Conservation (phyloP, 108 stramenopile species). For the Nitzschia inconspicua region DNA sequence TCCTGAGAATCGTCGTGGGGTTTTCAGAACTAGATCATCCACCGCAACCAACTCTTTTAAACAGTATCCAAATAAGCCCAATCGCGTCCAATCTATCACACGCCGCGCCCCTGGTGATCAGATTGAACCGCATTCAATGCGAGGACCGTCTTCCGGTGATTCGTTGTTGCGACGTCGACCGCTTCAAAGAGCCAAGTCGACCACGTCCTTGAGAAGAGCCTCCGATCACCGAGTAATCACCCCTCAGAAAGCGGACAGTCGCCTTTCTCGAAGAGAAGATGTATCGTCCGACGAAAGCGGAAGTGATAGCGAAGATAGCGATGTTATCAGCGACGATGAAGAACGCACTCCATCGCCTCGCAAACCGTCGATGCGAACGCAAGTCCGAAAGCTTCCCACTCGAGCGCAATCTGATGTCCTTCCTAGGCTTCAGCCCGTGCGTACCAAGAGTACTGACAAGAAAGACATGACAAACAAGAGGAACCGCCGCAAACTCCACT, state of each 20-base stretch:
- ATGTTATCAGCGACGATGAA: slow-evolving; percentile 11
- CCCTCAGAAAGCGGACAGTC: slow-evolving; percentile 15
- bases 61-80: slow-evolving; percentile 29
- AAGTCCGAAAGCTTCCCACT: background rate
- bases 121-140: background rate
- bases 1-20: slow-evolving; percentile 16
- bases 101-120: slow-evolving; percentile 19
- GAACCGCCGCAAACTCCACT: slow-evolving; percentile 28
- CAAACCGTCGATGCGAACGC: background rate
- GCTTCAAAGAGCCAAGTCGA: slow-evolving; percentile 4
- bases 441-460: slow-evolving; percentile 14
- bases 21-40: slow-evolving; percentile 11
- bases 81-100: slow-evolving; percentile 15
- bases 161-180: background rate
- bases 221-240: no score
- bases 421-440: no score
- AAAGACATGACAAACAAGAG: slow-evolving; percentile 26
- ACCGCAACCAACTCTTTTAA: slow-evolving; percentile 17
- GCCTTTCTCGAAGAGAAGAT: background rate
- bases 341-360: background rate
- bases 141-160: slow-evolving; percentile 2
- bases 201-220: slow-evolving; percentile 7
- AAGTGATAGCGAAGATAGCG: slow-evolving; percentile 8
- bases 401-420: background rate
- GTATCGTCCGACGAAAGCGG: background rate